phyloP scores from a whole-genome alignment of 2,329 filamentous ascomycete genomes.

The Allantophomopsis lycopodina region DNA sequence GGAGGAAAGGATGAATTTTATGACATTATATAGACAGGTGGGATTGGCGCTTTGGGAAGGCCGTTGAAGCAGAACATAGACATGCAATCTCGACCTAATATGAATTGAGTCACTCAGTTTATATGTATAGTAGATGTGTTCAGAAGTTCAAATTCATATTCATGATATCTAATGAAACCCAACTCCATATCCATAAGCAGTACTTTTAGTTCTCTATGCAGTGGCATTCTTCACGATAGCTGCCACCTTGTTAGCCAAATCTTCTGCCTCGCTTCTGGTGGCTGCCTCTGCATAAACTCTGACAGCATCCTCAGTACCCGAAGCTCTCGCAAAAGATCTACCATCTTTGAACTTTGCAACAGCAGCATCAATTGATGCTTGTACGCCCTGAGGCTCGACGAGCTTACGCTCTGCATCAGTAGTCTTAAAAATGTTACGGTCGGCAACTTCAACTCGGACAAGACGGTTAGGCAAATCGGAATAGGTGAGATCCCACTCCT shows the following conservation, averaged over 20 bases:
- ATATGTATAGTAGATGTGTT: too few species aligned
- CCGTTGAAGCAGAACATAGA: too few species aligned
- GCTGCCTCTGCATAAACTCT: constrained; percentile 93
- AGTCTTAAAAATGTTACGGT: constrained; percentile 82
- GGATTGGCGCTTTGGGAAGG: too few species aligned
- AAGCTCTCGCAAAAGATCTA: constrained; percentile 81
- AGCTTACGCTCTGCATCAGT: constrained; percentile 87
- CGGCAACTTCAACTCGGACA: constrained; percentile 78
- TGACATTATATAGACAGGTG: too few species aligned
- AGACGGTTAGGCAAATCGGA: constrained; percentile 88
- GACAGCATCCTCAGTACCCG: constrained; percentile 91
- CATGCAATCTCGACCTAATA: too few species aligned
- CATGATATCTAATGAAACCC: too few species aligned
- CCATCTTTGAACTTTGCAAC: constrained; percentile 87
- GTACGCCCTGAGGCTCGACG: constrained; percentile 63
- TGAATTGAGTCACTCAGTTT: too few species aligned
- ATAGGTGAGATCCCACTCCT: constrained; percentile 89
- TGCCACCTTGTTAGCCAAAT: constrained; percentile 70
- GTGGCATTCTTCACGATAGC: constrained; percentile 7
- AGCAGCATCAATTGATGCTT: constrained; percentile 73
- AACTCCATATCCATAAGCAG: too few species aligned
- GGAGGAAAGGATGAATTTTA: too few species aligned
- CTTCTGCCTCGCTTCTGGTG: constrained; percentile 78
- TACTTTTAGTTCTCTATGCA: too few species aligned
- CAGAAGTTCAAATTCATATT: too few species aligned